Base-by-base conservation (phyloP, 1,284 basidiomycete species). In the Wallemia ichthyophaga region DNA sequence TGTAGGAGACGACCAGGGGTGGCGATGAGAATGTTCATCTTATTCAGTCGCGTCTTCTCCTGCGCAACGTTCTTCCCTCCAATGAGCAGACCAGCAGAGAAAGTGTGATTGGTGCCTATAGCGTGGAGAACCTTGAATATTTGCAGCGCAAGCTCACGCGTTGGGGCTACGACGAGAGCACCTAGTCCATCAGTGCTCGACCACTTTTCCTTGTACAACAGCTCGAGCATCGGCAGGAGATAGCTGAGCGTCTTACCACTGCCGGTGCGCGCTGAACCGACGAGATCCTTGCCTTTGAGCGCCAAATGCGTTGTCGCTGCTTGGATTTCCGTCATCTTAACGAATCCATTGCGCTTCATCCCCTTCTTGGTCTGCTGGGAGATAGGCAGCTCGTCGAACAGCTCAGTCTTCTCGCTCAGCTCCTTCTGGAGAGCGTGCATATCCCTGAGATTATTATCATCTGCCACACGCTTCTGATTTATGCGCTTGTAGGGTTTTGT, bases 1-100 rank as follows among this genome's bases (percentile, higher is more conserved):
- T 99, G 94, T 59, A 98, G 72, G 27, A 98, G 72, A 59, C 94
- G 78, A 19, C 92, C 94, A 0, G 92, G 92, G 1, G 94, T 96
- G 1, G 92, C 91, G 23, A 98, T 85, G 25, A 98, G 77, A 61
- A 98, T 94, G 67, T 98, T 98, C 89, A 98, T 96, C 58, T 85
- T 76, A 15, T 81, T 77, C 54, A 98, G 69, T 15, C 94, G 75
- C 25, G 89, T 87, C 59, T 81, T 75, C 69, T 98, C 94, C 64
- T 92, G 88, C 69, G 89, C 91, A 59, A 98, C 69, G 64, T 83
- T 89, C 75, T 96, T 98, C 56, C 92, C 92, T 23, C 92, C 92
- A 60, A 98, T 96, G 25, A 98, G 83, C 21, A 98, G 73, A 0
- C 92, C 92, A 0, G 92, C 92, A 2, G 88, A 94, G 69, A 96